Base-by-base conservation (phyloP, 2,329 filamentous ascomycete species). In the Trichoderma semiorbis region DNA sequence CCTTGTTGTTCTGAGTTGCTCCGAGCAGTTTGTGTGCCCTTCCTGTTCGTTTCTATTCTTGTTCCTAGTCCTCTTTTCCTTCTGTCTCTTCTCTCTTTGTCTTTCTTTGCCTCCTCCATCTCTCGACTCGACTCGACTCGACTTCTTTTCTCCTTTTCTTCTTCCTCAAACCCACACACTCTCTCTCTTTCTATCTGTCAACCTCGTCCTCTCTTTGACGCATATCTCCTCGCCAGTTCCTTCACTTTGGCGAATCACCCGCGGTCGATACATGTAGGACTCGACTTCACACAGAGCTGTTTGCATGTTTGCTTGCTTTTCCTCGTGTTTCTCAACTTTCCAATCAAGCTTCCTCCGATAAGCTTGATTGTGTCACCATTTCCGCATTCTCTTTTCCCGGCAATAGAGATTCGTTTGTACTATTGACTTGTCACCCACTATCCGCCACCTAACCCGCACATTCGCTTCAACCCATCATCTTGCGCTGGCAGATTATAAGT, bases 221-320 rank as follows among this genome's bases (percentile, higher is more conserved):
- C 28, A 24, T 5, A 28, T 28, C 39, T 30, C n/a, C 55, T 57
- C 57, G 39, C 43, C 66, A 28, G 10, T 32, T 50, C 55, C 16
- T 64, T 28, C 36, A n/a, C 26, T 50, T 14, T 11, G 61, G 53
- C 64, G 26, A 58, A 58, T 21, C 34, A n/a, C 21, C 28, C 28
- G 26, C 65, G 14, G 57, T 53, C 36, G 39, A 34, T 32, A 61
- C 36, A 69, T 60, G 60, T 58, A 60, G 62, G 55, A 32, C 32
- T 67, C 63, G 63, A 67, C 8, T 71, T 55, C n/a, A 28, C 47
- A 36, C 39, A 63, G 55, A 32, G 36, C 55, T 53, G 53, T 67
- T 60, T 67, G 69, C 63, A 63, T 60, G 62, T 66, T 65, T 71
- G 69, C 53, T 61, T 66, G 62, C 43, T 39, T 61, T 57, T 28